Percentiles rank a stretch among this genome's conserved stretches.
phyloP scores from a whole-genome alignment of 140 eudicot species.

The Stevia rebaudiana region DNA sequence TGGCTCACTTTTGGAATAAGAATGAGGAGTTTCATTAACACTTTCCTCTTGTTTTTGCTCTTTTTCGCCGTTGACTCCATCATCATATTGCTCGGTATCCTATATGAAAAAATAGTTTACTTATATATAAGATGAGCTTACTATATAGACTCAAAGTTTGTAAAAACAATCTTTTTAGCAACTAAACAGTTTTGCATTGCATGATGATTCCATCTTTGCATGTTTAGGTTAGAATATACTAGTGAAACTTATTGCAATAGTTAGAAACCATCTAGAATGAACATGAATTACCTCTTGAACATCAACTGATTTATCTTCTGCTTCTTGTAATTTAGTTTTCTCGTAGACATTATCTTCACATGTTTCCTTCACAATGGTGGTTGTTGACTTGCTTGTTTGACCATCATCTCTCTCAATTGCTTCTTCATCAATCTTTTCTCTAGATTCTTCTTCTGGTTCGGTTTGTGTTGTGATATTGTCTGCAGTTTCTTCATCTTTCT shows the following conservation, averaged over 20 bases:
- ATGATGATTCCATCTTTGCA: too few relatives aligned
- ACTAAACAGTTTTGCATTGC: too few relatives aligned
- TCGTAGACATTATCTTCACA: background rate
- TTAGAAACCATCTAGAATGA: background rate
- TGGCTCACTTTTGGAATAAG: too few relatives aligned
- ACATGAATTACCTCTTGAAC: slow-evolving; percentile 5
- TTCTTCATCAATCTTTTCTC: slow-evolving; percentile 6
- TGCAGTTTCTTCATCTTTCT: slow-evolving; percentile 21
- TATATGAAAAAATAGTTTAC: slow-evolving; percentile 16
- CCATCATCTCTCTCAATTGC: background rate
- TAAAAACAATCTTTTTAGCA: background rate
- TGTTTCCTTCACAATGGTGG: too few relatives aligned
- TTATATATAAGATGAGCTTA: background rate
- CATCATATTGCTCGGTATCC: slow-evolving; percentile 9
- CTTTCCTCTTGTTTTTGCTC: slow-evolving; percentile 10
- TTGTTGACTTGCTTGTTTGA: background rate
- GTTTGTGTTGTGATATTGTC: slow-evolving; percentile 12
- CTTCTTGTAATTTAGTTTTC: background rate
- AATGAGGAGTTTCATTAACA: too few relatives aligned
- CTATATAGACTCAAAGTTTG: background rate
- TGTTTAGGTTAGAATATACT: background rate
- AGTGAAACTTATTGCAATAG: background rate
- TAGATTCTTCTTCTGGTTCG: slow-evolving; percentile 4
- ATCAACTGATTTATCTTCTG: background rate
- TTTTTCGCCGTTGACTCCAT: background rate